Conservation (phyloP, 1,139 yeast species). For the Geotrichum carabidarum region DNA sequence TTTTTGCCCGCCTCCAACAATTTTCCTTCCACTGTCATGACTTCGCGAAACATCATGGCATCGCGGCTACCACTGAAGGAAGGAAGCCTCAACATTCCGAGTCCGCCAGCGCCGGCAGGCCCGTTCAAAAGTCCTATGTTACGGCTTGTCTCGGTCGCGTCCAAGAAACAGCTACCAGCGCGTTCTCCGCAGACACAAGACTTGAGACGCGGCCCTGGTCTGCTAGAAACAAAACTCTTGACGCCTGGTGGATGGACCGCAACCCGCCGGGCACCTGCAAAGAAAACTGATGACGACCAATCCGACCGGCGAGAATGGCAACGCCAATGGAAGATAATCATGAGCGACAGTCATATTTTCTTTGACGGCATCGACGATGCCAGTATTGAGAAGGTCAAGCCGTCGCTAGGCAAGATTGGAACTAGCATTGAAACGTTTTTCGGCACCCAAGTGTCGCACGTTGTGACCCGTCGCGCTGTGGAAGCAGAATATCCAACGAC, state of each 20-base stretch:
- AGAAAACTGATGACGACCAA: not conserved
- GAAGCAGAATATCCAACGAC: conserved; percentile 42
- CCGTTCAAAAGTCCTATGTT: conserved; percentile 1
- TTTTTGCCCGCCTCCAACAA: too few relatives aligned
- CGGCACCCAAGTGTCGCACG: conserved; percentile 1
- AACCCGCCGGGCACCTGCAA: not conserved
- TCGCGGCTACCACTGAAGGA: conserved; percentile 7
- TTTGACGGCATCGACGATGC: conserved; percentile 65
- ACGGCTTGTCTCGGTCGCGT: not conserved
- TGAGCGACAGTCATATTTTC: conserved; percentile 69
- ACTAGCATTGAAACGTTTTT: conserved; percentile 22
- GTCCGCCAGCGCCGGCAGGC: not conserved
- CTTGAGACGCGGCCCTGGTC: not conserved
- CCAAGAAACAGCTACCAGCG: not conserved
- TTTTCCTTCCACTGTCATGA: not conserved
- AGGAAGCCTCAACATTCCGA: conserved; percentile 4
- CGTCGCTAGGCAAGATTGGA: conserved; percentile 34
- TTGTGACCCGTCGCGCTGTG: conserved; percentile 36
- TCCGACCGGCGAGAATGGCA: conserved; percentile 53
- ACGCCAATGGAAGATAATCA: conserved; percentile 69
- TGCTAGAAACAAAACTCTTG: too few relatives aligned
- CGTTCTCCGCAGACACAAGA: not conserved
- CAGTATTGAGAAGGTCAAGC: conserved; percentile 50
- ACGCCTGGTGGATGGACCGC: not conserved
- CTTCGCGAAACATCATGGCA: not conserved